Base-by-base conservation (phyloP, 179 eudicot genomes). In the Patellifolia procumbens region DNA sequence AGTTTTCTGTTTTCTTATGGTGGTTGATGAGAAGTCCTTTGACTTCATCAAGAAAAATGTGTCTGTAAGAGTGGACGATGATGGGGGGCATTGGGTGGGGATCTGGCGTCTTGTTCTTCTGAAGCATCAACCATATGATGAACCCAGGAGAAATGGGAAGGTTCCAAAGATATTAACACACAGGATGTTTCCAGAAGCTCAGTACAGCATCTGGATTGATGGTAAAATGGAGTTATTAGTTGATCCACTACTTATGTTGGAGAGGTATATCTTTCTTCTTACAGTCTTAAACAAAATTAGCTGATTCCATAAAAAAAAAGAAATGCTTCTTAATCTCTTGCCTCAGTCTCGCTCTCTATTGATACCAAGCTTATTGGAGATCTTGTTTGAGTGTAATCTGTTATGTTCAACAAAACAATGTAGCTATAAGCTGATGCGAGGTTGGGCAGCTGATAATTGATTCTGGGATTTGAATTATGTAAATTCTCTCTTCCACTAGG, bases 221-320 rank as follows among this genome's bases (percentile, higher is more conserved):
- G 98, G 97, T 49, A 94, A 94, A 87, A 94, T 94, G 98, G 96
- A 94, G 93, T 89, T 94, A 24, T 82, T 91, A 45, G 98, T 94
- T 75, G 98, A 94, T 84, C 98, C 98, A 5, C 79, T 94, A 85
- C 94, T 91, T 59, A 80, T 94, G 66, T 82, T 94, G 24, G 98
- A 94, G 87, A 92, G 98, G 98, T 94, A 88, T 55, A 51, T 62
- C 2, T 45, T 46, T 48, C 17, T 17, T 3, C 32, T 32, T 9
- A 26, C 2, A 37, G 16, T 35, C 26, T 45, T 49, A 2, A 49
- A 15, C 4, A 49, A 49, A 5, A 49, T 2, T 17, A 5, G 53
- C 16, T 16, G 53, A 49, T 49, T 17, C 53, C 53, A 49, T 1
- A 15, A 16, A 49, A 49, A 16, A 49, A 45, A 16, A 45, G 49